Evolutionary conservation across 129 eudicot species (phyloP), one percentile per base, ranked within the genome.

Genomic region (Escallonia herrerae): DNA sequence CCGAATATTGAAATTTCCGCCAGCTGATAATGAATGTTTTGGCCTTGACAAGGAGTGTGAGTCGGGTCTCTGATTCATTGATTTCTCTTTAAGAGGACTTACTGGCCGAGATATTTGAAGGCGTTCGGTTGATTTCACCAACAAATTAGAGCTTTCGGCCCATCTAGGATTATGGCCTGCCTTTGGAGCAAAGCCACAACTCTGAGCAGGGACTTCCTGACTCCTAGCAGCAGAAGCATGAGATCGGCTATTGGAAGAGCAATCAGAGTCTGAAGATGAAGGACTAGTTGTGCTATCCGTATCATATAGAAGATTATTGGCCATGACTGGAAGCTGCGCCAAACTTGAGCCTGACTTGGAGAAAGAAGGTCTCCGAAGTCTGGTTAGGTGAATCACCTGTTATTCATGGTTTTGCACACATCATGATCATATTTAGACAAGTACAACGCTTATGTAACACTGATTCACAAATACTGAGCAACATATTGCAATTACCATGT

Each of bases 281-380:
- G 89, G 80, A 60, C 87, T 72, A 22, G 95, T 87, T n/a, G 87
- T 73, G 67, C 90, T 82, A 55, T 87, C 96, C 96, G 83, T 86
- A 69, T 83, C 89, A 37, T 81, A 88, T 11, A 88, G 39, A 52
- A 85, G 76, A 57, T 91, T 87, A 72, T 91, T 95, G 11, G 83
- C 42, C 96, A 88, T 79, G 46, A 50, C 43, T 7, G 91, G 91
- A 57, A 79, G 75, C 60, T 68, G 78, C 58, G 60, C 76, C n/a
- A 57, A 67, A 47, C 67, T 75, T 48, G 79, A 39, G 63, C 45
- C 77, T 62, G 79, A 64, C 33, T 79, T 58, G 13, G 94, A 60
- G 70, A 74, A 67, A 9, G 96, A 91, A 11, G 84, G 82, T 71
- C 98, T 81, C 62, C 82, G 59, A n/a, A 75, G 70, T 60, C 95